Conservation (phyloP, 805 yeast genomes). For the Metschnikowia lochheadii region DNA sequence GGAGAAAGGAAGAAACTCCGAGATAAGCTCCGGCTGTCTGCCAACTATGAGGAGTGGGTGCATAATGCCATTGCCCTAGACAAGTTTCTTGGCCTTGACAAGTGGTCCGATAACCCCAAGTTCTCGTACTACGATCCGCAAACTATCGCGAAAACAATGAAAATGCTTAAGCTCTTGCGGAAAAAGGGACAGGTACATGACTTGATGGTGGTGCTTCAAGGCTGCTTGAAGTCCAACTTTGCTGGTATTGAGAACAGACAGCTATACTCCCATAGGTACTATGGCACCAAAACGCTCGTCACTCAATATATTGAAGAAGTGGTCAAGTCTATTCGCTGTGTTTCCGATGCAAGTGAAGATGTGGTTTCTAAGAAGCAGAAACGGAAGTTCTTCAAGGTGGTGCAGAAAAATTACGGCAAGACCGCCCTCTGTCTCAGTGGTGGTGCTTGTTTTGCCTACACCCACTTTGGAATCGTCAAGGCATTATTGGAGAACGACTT, state of each 20-base stretch:
- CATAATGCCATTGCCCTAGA: slow-evolving; percentile 56
- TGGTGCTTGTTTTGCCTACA: slow-evolving; percentile 75
- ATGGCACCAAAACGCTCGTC: slow-evolving; percentile 65
- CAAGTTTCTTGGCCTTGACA: slow-evolving; percentile 50
- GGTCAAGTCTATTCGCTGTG: slow-evolving; percentile 40
- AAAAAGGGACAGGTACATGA: slow-evolving; percentile 35
- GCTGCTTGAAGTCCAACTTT: slow-evolving; percentile 67
- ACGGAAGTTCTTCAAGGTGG: slow-evolving; percentile 49
- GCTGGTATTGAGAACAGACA: slow-evolving; percentile 74
- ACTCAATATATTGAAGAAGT: slow-evolving; percentile 53
- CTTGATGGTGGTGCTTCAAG: slow-evolving; percentile 53
- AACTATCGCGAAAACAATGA: slow-evolving; percentile 48
- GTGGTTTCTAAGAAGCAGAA: slow-evolving; percentile 40
- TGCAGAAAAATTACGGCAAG: slow-evolving; percentile 63
- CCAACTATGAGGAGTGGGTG: slow-evolving; percentile 59
- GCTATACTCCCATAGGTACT: slow-evolving; percentile 68
- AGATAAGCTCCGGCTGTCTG: slow-evolving; percentile 44
- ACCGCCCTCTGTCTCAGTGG: slow-evolving; percentile 72
- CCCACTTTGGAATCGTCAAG: slow-evolving; percentile 72
- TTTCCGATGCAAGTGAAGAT: slow-evolving; percentile 32
- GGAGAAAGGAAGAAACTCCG: slow-evolving; percentile 53
- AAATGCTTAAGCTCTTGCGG: slow-evolving; percentile 37
- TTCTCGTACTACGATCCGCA: slow-evolving; percentile 67
- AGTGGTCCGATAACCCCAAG: slow-evolving; percentile 59
- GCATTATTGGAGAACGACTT: slow-evolving; percentile 65